These are phyloP conservation scores for Paracorniculantispora psalliotae DNA, from an alignment of 2,329 filamentous ascomycete species.

Conservation along the genomic window DNA sequence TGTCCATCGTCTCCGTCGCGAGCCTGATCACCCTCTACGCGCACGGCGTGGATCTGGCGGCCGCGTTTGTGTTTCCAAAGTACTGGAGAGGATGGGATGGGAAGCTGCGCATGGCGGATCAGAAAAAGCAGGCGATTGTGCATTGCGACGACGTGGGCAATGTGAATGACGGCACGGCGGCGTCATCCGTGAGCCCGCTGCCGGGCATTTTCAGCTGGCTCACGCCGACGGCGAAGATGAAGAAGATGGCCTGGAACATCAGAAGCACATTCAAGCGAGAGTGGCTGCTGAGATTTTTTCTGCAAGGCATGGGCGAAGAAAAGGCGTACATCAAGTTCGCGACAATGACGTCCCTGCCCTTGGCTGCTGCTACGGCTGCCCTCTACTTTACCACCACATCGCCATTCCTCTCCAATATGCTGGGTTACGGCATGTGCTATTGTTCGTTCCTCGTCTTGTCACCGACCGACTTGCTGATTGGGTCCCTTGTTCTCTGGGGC, in stretches of 20 bases:
- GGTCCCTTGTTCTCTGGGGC: conserved; percentile 68
- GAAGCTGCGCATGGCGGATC: conserved; percentile 40
- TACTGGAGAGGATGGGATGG: conserved; percentile 53
- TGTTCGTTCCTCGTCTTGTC: conserved; percentile 77
- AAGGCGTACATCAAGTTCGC: conserved; percentile 51
- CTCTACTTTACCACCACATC: conserved; percentile 62
- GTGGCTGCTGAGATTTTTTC: conserved; percentile 44
- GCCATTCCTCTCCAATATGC: conserved; percentile 67
- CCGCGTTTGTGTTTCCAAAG: conserved; percentile 67
- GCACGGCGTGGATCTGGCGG: conserved; percentile 61
- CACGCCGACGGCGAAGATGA: conserved; percentile 23
- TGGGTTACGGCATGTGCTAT: conserved; percentile 86
- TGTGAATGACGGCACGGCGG: conserved; percentile 20
- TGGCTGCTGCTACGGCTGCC: conserved; percentile 50
- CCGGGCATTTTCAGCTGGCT: conserved; percentile 31
- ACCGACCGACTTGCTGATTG: conserved; percentile 80
- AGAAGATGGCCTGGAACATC: conserved; percentile 40
- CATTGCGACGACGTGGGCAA: conserved; percentile 32
- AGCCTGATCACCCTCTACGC: conserved; percentile 68
- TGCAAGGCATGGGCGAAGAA: conserved; percentile 47
- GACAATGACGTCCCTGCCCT: conserved; percentile 50
- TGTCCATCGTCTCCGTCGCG: conserved; percentile 73
- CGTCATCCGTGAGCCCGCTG: conserved; percentile 23
- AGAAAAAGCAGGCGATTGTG: conserved; percentile 34
- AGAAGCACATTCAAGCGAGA: conserved; percentile 46